These are phyloP conservation scores for Macrophomina tecta DNA, from an alignment of 2,329 filamentous ascomycete species.

Conservation along the genomic window DNA sequence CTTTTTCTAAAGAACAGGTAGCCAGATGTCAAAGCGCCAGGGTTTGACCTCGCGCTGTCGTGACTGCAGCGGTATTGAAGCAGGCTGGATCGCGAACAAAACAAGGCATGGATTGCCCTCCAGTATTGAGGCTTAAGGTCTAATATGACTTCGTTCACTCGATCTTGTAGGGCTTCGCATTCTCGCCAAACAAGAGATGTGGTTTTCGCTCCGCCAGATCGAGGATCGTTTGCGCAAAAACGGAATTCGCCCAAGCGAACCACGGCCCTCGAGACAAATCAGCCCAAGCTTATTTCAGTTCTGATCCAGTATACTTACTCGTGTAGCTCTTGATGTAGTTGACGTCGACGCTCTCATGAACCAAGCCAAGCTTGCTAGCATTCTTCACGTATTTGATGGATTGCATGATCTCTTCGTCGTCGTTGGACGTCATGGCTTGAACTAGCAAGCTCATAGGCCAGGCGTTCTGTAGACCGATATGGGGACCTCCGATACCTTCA, in stretches of 20 bases:
- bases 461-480: conserved; percentile 84
- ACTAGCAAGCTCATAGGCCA: conserved; percentile 97
- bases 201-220: conserved; percentile 90
- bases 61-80: too few relatives aligned
- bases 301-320: conserved; percentile 54
- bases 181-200: conserved; percentile 78
- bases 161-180: conserved; percentile 63
- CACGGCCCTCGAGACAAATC: conserved; percentile 65
- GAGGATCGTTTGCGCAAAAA: conserved; percentile 90
- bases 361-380: conserved; percentile 76
- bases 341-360: conserved; percentile 93
- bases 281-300: background rate
- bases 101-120: too few relatives aligned
- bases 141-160: conserved; percentile 26
- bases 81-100: too few relatives aligned
- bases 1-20: too few relatives aligned
- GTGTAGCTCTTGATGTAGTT: conserved; percentile 74
- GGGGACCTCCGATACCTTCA: conserved; percentile 83
- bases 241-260: conserved; percentile 98
- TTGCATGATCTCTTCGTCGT: conserved; percentile 79
- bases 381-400: conserved; percentile 77
- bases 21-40: too few relatives aligned
- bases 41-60: too few relatives aligned
- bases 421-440: conserved; percentile 85
- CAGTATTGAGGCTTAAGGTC: too few relatives aligned